phyloP scores from a whole-genome alignment of 2,329 filamentous ascomycete genomes.

The Talaromyces pinophilus region DNA sequence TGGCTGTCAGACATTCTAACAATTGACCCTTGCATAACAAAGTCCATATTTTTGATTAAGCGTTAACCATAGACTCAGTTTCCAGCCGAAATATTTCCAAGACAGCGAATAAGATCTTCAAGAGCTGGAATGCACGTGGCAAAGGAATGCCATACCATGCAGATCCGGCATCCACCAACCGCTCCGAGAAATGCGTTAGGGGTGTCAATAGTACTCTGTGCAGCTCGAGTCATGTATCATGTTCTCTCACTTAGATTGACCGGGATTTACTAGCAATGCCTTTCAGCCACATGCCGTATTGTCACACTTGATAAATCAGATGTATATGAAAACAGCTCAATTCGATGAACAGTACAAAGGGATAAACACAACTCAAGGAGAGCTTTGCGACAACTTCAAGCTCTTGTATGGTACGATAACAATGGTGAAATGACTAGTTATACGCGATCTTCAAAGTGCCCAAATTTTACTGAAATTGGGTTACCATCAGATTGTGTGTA shows the following conservation, averaged over 20 bases:
- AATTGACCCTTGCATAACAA: background rate
- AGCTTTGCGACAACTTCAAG: background rate
- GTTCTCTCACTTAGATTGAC: background rate
- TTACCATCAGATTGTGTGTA: background rate
- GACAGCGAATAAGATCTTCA: background rate
- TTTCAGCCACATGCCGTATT: background rate
- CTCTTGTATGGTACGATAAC: background rate
- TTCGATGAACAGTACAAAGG: background rate
- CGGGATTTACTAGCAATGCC: too few species aligned
- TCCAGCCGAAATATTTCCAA: background rate
- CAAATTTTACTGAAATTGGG: background rate
- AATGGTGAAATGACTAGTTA: background rate
- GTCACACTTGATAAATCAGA: background rate
- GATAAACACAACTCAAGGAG: background rate
- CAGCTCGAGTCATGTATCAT: background rate
- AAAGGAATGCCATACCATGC: background rate
- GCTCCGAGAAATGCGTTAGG: background rate
- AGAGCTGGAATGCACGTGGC: slow-evolving; percentile 3
- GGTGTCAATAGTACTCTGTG: background rate
- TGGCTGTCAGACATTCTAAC: slow-evolving; percentile 1
- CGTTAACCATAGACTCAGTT: background rate
- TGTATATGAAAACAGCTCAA: background rate
- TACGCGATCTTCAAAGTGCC: too few species aligned
- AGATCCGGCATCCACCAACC: background rate
- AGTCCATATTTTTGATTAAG: background rate